phyloP scores from a whole-genome alignment of 306 rosid species.

The Fragaria vesca region DNA sequence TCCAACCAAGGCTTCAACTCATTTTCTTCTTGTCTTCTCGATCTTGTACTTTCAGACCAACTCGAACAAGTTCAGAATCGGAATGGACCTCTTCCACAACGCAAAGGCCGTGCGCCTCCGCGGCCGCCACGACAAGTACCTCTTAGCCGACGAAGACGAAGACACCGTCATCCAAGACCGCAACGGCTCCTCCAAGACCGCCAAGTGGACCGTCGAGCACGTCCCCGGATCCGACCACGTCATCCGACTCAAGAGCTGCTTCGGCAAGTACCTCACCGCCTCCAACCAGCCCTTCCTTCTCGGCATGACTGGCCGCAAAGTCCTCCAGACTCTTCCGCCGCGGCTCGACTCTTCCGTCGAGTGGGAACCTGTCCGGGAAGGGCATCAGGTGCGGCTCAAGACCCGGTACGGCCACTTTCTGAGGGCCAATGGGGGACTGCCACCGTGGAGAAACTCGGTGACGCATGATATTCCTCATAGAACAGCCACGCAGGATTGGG shows the following conservation, averaged over 20 bases:
- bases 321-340: slow-evolving; percentile 54
- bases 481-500: slow-evolving; percentile 81
- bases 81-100: slow-evolving; percentile 65
- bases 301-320: slow-evolving; percentile 88
- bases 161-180: slow-evolving; percentile 69
- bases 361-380: slow-evolving; percentile 82
- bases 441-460: slow-evolving; percentile 89
- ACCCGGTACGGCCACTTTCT: slow-evolving; percentile 77
- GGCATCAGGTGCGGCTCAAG: slow-evolving; percentile 55
- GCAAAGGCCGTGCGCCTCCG: slow-evolving; percentile 86
- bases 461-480: slow-evolving; percentile 83
- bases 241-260: slow-evolving; percentile 80
- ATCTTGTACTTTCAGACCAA: slow-evolving; percentile 3
- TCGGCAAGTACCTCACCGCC: slow-evolving; percentile 79
- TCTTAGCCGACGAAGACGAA: slow-evolving; percentile 78
- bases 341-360: slow-evolving; percentile 73
- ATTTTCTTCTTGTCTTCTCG: too few relatives aligned
- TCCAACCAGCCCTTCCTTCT: slow-evolving; percentile 61
- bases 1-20: too few relatives aligned
- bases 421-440: slow-evolving; percentile 80
- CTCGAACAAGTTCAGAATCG: slow-evolving; percentile 42
- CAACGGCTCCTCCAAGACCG: slow-evolving; percentile 61
- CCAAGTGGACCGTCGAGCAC: slow-evolving; percentile 66
- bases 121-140: slow-evolving; percentile 76
- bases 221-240: slow-evolving; percentile 47